Evolutionary conservation across 2,329 filamentous ascomycete species (phyloP).

Genomic region (Phialophora macrospora): DNA sequence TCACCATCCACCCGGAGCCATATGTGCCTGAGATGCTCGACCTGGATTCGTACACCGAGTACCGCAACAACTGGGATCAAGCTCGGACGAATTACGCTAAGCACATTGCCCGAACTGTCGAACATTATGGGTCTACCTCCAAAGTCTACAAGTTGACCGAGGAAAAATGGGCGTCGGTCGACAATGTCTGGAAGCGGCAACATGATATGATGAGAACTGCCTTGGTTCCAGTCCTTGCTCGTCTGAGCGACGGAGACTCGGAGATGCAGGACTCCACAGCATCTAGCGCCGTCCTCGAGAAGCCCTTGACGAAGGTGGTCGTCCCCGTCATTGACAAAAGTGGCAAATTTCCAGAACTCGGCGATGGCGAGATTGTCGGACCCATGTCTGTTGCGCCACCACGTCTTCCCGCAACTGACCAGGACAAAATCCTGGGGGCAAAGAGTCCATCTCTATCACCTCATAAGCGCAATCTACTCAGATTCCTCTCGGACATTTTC

Average conservation of each 20-base stretch:
- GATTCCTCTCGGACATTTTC: constrained; percentile 52
- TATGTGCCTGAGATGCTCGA: constrained; percentile 71
- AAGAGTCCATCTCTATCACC: constrained; percentile 48
- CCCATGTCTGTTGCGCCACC: constrained; percentile 70
- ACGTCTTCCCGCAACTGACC: constrained; percentile 31
- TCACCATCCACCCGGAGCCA: constrained; percentile 81
- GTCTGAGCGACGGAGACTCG: constrained; percentile 45
- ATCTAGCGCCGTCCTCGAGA: constrained; percentile 37
- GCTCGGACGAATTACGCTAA: constrained; percentile 87
- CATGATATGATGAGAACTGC: constrained; percentile 68
- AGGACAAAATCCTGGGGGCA: constrained; percentile 46
- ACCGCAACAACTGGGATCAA: constrained; percentile 79
- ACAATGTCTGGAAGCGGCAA: constrained; percentile 72
- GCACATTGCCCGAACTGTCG: constrained; percentile 82
- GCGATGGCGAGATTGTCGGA: constrained; percentile 90
- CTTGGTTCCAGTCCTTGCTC: constrained; percentile 48
- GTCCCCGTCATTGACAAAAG: constrained; percentile 53
- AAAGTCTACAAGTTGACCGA: constrained; percentile 86
- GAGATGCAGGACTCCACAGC: constrained; percentile 34
- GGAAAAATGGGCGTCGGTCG: constrained; percentile 84
- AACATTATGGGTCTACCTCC: constrained; percentile 88
- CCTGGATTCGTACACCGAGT: constrained; percentile 63
- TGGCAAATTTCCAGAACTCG: constrained; percentile 85
- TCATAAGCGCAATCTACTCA: constrained; percentile 52
- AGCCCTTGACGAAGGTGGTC: constrained; percentile 60